Evolutionary conservation across 257 asterid species (phyloP).

Genomic region (Nicotiana benthamiana): DNA sequence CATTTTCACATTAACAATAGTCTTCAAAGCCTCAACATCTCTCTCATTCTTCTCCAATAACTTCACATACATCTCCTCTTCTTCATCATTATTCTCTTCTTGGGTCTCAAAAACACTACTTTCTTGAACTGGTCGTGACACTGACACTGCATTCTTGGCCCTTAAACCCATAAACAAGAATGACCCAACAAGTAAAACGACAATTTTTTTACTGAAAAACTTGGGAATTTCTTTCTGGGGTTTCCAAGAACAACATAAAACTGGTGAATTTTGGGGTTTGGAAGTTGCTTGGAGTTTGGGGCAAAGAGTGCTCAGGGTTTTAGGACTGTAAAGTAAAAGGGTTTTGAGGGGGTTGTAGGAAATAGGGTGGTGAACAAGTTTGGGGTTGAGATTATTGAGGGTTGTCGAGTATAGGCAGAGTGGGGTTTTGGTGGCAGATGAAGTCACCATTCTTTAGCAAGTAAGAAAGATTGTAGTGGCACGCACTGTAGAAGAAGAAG

Average conservation of each 20-base stretch:
- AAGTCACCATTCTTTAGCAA: constrained; percentile 34
- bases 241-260: constrained; percentile 12
- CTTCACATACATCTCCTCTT: constrained; percentile 48
- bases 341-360: constrained; percentile 13
- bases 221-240: constrained; percentile 24
- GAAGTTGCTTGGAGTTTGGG: constrained; percentile 22
- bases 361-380: not conserved
- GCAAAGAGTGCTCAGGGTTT: constrained; percentile 11
- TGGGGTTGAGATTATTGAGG: constrained; percentile 9
- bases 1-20: constrained; percentile 70
- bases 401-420: constrained; percentile 15
- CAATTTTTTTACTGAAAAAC: constrained; percentile 29
- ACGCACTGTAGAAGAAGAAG: not conserved
- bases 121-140: constrained; percentile 51
- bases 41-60: constrained; percentile 48
- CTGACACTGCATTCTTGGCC: constrained; percentile 31
- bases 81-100: constrained; percentile 37
- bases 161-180: constrained; percentile 38
- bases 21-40: constrained; percentile 50
- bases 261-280: constrained; percentile 8
- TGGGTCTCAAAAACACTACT: constrained; percentile 17
- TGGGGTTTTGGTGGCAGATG: constrained; percentile 25
- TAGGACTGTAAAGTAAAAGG: constrained; percentile 9
- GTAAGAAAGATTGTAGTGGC: not conserved
- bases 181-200: constrained; percentile 55